Base-by-base conservation (phyloP, 257 asterid genomes). In the Voacanga thouarsii region DNA sequence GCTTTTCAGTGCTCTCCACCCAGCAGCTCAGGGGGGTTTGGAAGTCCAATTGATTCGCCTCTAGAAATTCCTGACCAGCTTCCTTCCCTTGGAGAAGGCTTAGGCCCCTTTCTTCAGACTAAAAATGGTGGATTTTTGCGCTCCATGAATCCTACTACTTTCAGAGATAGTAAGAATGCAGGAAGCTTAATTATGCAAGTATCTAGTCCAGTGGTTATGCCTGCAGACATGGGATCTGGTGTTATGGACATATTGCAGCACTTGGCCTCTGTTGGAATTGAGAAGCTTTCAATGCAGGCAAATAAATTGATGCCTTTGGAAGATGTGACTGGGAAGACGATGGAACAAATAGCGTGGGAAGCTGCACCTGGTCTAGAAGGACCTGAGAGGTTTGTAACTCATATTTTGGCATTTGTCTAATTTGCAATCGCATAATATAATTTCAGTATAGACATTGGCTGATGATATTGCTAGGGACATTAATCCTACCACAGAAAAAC, bases 201-300 rank as follows among this genome's bases (percentile, higher is more conserved):
- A 21, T 95, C 98, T 56, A 87, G 82, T 81, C 93, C 98, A 11
- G 96, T 95, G 79, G 99, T 95, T 77, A 91, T 93, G 86, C 99
- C 99, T 65, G 97, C 99, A 4, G 97, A 91, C 80, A 89, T 95
- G 97, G 99, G 98, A 64, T 88, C 97, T 44, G 90, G 92, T 59
- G 91, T 91, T 39, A 90, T 88, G 94, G 96, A 88, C 86, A 85
- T 95, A 81, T 88, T 95, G 77, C 93, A 90, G 81, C 91, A 92
- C 75, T 83, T 93, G 78, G 96, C 97, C 37, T 90, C 99, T 80
- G 87, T 90, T 75, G 98, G 98, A 75, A 92, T 93, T 45, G 97
- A 93, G 85, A 95, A 93, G 87, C 94, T 95, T 28, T 95, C 98
- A 0, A 88, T 90, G 97, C 99, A 95, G 83, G 99, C 99, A 71